phyloP scores from a whole-genome alignment of 257 asterid genomes.

The Oldenlandia corymbosa region DNA sequence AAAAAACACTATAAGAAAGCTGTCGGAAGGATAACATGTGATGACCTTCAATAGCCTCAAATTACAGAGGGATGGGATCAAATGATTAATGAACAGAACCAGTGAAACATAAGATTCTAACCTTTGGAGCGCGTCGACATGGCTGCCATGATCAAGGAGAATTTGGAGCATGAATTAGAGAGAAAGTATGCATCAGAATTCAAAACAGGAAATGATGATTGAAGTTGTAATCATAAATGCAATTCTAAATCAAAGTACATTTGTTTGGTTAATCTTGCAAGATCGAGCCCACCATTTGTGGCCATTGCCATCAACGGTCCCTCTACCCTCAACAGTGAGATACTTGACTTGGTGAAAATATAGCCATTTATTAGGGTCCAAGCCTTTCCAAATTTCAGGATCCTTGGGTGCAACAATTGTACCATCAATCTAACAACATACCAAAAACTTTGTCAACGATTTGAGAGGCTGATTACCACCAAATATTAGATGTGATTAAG shows the following conservation, averaged over 20 bases:
- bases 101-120: slow-evolving; percentile 28
- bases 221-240: not conserved
- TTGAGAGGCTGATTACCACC: not conserved
- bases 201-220: not conserved
- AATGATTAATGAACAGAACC: not conserved
- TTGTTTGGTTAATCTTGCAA: slow-evolving; percentile 65
- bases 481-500: no score
- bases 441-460: not conserved
- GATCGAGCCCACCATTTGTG: slow-evolving; percentile 83
- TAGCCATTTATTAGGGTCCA: slow-evolving; percentile 64
- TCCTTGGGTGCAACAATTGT: slow-evolving; percentile 55
- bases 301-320: slow-evolving; percentile 66
- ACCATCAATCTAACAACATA: slow-evolving; percentile 54
- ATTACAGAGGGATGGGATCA: not conserved
- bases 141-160: slow-evolving; percentile 54
- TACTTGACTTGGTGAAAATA: slow-evolving; percentile 56
- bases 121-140: slow-evolving; percentile 81
- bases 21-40: no score
- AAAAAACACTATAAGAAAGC: no score
- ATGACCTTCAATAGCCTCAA: not conserved
- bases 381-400: slow-evolving; percentile 58
- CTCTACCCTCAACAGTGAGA: slow-evolving; percentile 72
- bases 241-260: slow-evolving; percentile 35
- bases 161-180: slow-evolving; percentile 15
- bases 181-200: not conserved